Conservation (phyloP, 2,329 filamentous ascomycete species). For the Lithohypha guttulata region DNA sequence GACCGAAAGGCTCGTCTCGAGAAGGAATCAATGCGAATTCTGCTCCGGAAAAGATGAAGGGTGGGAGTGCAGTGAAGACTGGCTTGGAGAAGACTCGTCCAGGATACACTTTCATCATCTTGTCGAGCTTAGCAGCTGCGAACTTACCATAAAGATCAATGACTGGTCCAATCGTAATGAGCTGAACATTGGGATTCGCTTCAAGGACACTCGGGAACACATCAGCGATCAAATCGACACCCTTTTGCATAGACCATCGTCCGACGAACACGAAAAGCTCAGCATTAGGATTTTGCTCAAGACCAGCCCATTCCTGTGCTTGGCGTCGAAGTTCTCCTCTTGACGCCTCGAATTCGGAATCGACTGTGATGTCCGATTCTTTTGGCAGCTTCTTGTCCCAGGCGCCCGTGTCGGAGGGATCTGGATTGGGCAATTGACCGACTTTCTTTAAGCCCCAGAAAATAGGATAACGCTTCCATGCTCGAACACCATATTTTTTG, state of each 20-base stretch:
- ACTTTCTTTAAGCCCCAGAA: slow-evolving; percentile 57
- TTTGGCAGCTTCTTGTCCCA: slow-evolving; percentile 47
- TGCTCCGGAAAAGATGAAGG: slow-evolving; percentile 56
- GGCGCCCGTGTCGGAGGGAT: slow-evolving; percentile 53
- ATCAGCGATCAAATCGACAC: slow-evolving; percentile 57
- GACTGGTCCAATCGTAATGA: slow-evolving; percentile 54
- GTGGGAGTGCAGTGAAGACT: slow-evolving; percentile 56
- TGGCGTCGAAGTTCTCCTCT: slow-evolving; percentile 47
- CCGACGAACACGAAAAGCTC: slow-evolving; percentile 60
- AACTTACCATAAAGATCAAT: slow-evolving; percentile 61
- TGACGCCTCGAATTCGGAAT: slow-evolving; percentile 44
- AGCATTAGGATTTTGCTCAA: slow-evolving; percentile 50
- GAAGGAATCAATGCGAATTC: slow-evolving; percentile 60
- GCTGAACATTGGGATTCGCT: slow-evolving; percentile 47
- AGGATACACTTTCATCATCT: slow-evolving; percentile 56
- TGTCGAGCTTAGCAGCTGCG: slow-evolving; percentile 52
- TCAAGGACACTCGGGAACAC: slow-evolving; percentile 55
- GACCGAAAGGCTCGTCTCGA: slow-evolving; percentile 57
- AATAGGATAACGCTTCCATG: slow-evolving; percentile 56
- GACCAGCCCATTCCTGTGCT: slow-evolving; percentile 57
- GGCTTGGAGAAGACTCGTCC: slow-evolving; percentile 57
- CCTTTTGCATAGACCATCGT: slow-evolving; percentile 60
- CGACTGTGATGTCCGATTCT: slow-evolving; percentile 40
- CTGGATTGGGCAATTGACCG: slow-evolving; percentile 54
- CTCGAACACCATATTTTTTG: slow-evolving; percentile 57